Percentiles rank a stretch among this genome's conserved stretches.
phyloP scores from a whole-genome alignment of 768 basidiomycete species.

The Lentinus tigrinus region DNA sequence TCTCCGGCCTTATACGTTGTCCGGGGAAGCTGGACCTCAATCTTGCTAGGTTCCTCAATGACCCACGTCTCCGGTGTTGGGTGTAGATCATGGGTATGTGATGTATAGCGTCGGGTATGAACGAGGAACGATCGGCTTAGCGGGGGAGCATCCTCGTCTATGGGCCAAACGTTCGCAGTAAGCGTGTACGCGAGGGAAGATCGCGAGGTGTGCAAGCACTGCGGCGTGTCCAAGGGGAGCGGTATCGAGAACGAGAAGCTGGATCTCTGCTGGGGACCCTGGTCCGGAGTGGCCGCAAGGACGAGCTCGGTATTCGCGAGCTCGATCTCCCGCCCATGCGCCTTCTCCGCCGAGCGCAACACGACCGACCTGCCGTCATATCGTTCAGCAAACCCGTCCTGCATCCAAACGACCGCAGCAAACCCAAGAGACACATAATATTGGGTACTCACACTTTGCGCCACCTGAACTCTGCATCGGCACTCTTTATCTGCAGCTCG shows the following conservation, averaged over 20 bases:
- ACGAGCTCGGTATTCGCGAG: slow-evolving; percentile 57
- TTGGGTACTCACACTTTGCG: slow-evolving; percentile 70
- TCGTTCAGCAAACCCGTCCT: slow-evolving; percentile 5
- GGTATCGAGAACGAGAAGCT: slow-evolving; percentile 82
- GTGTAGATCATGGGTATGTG: slow-evolving; percentile 56
- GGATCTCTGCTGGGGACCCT: slow-evolving; percentile 47
- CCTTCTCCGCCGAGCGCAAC: slow-evolving; percentile 65
- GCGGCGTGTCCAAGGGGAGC: slow-evolving; percentile 75
- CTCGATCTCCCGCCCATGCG: slow-evolving; percentile 62
- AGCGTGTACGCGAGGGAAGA: slow-evolving; percentile 73
- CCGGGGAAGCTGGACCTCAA: slow-evolving; percentile 71
- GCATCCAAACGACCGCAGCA: slow-evolving; percentile 11
- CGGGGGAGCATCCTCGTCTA: slow-evolving; percentile 35
- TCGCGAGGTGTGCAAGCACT: slow-evolving; percentile 73
- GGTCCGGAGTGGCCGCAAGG: slow-evolving; percentile 46
- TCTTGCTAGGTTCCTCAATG: slow-evolving; percentile 60
- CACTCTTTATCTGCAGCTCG: slow-evolving; percentile 81
- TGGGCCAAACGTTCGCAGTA: slow-evolving; percentile 57
- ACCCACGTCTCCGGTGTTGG: slow-evolving; percentile 58
- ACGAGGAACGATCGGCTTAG: slow-evolving; percentile 60
- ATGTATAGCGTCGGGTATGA: slow-evolving; percentile 72
- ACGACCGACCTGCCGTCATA: slow-evolving; percentile 52
- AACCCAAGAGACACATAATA: not conserved
- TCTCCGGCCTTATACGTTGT: slow-evolving; percentile 72
- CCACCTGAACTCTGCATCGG: slow-evolving; percentile 44